phyloP scores from a whole-genome alignment of 2,329 filamentous ascomycete species.

The Penicillium vulpinum region DNA sequence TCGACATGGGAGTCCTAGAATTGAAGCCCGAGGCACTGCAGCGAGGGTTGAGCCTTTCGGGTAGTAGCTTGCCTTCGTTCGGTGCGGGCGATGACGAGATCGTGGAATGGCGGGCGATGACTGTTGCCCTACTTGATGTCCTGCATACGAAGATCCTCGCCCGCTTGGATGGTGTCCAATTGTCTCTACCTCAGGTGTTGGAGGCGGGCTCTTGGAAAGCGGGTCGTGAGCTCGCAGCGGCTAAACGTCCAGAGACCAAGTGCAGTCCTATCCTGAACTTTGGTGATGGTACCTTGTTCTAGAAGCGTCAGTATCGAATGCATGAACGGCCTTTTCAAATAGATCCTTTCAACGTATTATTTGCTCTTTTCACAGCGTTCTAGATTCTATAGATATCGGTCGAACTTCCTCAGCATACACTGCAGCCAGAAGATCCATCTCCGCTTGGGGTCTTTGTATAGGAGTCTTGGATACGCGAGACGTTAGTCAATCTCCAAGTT shows the following conservation, averaged over 20 bases:
- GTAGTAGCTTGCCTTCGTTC: slow-evolving; percentile 48
- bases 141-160: slow-evolving; percentile 54
- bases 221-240: slow-evolving; percentile 40
- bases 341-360: not conserved
- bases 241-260: slow-evolving; percentile 33
- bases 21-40: slow-evolving; percentile 51
- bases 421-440: too few species aligned
- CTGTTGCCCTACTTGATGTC: slow-evolving; percentile 60
- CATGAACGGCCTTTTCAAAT: not conserved
- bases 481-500: not conserved
- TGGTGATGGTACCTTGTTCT: slow-evolving; percentile 45
- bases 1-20: slow-evolving; percentile 58
- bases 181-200: slow-evolving; percentile 54
- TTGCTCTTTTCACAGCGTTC: too few species aligned
- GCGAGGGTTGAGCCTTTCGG: slow-evolving; percentile 50
- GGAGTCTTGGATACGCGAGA: not conserved
- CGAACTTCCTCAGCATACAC: not conserved
- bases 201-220: slow-evolving; percentile 58
- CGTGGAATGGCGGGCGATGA: slow-evolving; percentile 66
- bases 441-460: not conserved
- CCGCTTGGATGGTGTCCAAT: slow-evolving; percentile 36
- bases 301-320: not conserved
- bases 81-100: slow-evolving; percentile 61
- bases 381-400: too few species aligned
- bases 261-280: slow-evolving; percentile 42